A percentile compares a stretch with the other conserved stretches of the same genome.
phyloP scores from a whole-genome alignment of 192 early-diverging fungal species.

The Thamnidium elegans region DNA sequence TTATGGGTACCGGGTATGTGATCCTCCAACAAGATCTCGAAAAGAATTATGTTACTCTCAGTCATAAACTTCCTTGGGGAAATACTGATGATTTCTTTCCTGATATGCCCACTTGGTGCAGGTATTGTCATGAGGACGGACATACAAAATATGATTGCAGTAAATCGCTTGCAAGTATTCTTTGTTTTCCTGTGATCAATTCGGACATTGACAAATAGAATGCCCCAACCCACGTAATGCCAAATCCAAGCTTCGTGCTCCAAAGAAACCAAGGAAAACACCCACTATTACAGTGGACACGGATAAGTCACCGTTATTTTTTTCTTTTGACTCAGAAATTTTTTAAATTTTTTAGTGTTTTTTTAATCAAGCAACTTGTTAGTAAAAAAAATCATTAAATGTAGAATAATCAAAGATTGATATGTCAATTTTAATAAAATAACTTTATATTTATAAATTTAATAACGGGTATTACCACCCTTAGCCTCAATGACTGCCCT shows the following conservation, averaged over 20 bases:
- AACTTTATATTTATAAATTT: too few species aligned
- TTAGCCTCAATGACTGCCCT: neutral
- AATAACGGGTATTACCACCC: too few species aligned
- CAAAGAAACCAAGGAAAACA: neutral
- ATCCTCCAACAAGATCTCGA: neutral
- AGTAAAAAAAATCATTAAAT: too few species aligned
- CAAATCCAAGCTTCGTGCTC: neutral
- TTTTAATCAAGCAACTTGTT: too few species aligned
- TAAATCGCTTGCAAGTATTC: neutral
- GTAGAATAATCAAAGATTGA: too few species aligned
- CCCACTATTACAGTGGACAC: too few species aligned
- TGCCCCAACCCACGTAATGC: neutral
- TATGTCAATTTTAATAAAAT: too few species aligned
- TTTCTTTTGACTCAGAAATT: too few species aligned
- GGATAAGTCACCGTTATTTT: too few species aligned
- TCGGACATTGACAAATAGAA: neutral
- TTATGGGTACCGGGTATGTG: neutral
- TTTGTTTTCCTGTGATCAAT: neutral
- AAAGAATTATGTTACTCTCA: neutral
- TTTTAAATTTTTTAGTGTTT: too few species aligned
- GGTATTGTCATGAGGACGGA: neutral
- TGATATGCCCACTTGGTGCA: neutral
- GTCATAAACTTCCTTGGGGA: neutral
- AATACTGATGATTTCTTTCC: neutral
- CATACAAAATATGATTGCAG: neutral